These are phyloP conservation scores for Microthlaspi erraticum DNA, from an alignment of 345 rosid species.

Conservation along the genomic window DNA sequence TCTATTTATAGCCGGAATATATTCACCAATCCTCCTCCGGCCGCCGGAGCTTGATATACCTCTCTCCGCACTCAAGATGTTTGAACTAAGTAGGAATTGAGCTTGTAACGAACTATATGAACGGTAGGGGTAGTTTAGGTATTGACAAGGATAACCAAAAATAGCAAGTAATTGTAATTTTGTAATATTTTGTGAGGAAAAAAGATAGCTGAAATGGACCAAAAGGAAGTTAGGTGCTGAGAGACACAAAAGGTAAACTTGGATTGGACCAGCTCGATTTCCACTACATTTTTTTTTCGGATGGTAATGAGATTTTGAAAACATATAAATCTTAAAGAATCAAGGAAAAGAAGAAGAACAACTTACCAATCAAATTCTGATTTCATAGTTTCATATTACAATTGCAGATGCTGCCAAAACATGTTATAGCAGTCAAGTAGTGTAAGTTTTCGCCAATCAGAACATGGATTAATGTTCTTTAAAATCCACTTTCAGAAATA, in stretches of 20 bases:
- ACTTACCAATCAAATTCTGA: slow-evolving; percentile 17
- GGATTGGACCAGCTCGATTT: slow-evolving; percentile 65
- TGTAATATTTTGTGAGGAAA: slow-evolving; percentile 32
- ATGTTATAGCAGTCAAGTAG: slow-evolving; percentile 37
- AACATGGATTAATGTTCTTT: slow-evolving; percentile 34
- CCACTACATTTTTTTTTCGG: slow-evolving; percentile 51
- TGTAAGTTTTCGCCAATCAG: slow-evolving; percentile 36
- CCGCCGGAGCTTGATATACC: slow-evolving; percentile 17
- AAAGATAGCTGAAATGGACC: slow-evolving; percentile 50
- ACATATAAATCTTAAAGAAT: slow-evolving; percentile 37
- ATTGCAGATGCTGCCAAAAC: slow-evolving; percentile 34
- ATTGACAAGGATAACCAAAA: slow-evolving; percentile 10
- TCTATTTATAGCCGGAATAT: slow-evolving; percentile 24
- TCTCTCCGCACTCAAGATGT: slow-evolving; percentile 22
- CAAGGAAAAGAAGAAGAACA: slow-evolving; percentile 1
- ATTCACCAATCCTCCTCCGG: slow-evolving; percentile 15
- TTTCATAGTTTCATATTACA: slow-evolving; percentile 31
- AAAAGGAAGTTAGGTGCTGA: slow-evolving; percentile 33
- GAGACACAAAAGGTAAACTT: slow-evolving; percentile 44
- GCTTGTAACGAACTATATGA: slow-evolving; percentile 12
- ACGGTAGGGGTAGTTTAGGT: slow-evolving; percentile 12
- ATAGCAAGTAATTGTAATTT: slow-evolving; percentile 32
- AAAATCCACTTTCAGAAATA: slow-evolving; percentile 20
- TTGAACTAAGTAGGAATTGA: slow-evolving; percentile 3
- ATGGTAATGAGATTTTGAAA: slow-evolving; percentile 40